Conservation (phyloP, 23 red algal species). For the Gracilaria domingensis region DNA sequence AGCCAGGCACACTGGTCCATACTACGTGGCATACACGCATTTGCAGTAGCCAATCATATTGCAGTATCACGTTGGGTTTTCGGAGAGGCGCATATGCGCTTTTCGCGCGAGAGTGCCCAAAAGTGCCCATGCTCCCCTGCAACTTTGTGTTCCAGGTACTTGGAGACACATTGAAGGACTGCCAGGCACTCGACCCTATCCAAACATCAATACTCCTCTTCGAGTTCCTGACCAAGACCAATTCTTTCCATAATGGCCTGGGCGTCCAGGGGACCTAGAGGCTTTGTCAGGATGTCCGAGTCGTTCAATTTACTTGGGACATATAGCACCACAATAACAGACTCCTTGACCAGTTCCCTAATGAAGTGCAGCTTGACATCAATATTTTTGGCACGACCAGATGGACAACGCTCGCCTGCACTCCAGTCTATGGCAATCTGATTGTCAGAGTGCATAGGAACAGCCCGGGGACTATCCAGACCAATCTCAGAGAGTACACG, state of each 20-base stretch:
- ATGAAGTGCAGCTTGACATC: conserved; percentile 31
- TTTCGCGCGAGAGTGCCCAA: not conserved
- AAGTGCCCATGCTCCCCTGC: conserved; percentile 3
- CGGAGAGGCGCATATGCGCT: not conserved
- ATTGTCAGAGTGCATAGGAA: not conserved
- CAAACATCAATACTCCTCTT: not conserved
- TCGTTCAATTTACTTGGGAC: conserved; percentile 9
- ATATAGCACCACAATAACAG: conserved; percentile 3
- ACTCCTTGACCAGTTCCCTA: not conserved
- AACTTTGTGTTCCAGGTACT: not conserved
- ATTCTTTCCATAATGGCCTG: not conserved
- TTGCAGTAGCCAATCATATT: not conserved
- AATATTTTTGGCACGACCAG: conserved; percentile 9
- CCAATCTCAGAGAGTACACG: not conserved
- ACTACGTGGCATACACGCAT: not conserved
- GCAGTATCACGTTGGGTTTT: not conserved
- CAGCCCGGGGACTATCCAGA: not conserved
- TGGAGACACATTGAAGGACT: too few relatives aligned
- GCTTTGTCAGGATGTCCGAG: conserved; percentile 18
- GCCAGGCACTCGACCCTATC: not conserved
- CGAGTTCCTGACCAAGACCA: not conserved
- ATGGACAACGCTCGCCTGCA: not conserved
- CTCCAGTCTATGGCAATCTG: not conserved
- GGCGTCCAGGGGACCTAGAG: not conserved
- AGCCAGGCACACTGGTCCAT: not conserved